Evolutionary conservation across 2,329 filamentous ascomycete genomes (phyloP).

Genomic region (Mariannaea elegans): DNA sequence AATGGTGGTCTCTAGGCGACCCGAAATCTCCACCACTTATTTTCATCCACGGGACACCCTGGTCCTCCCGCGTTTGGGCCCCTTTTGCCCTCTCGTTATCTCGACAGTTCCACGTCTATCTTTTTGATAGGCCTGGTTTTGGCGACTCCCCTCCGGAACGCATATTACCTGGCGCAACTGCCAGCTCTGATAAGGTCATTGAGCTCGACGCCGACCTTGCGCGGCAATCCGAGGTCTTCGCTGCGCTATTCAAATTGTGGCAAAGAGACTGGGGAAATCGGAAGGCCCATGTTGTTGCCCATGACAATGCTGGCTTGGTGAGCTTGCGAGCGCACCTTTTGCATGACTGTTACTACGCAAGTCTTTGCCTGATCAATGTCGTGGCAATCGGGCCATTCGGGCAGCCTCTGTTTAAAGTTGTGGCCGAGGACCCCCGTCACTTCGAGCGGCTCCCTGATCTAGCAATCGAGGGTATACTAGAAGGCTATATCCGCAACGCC

Average conservation of each 20-base stretch:
- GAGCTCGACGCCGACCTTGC: slow-evolving; percentile 47
- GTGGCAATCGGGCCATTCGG: slow-evolving; percentile 54
- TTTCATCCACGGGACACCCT: slow-evolving; percentile 58
- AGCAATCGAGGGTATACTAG: slow-evolving; percentile 50
- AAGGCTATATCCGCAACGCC: slow-evolving; percentile 51
- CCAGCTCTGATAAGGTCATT: slow-evolving; percentile 22
- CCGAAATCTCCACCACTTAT: slow-evolving; percentile 45
- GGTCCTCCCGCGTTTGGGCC: slow-evolving; percentile 53
- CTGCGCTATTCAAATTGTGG: slow-evolving; percentile 50
- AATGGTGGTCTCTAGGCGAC: slow-evolving; percentile 47
- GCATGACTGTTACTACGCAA: slow-evolving; percentile 47
- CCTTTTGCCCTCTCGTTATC: slow-evolving; percentile 47
- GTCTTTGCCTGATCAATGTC: slow-evolving; percentile 53
- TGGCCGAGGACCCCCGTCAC: slow-evolving; percentile 45
- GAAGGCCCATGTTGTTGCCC: slow-evolving; percentile 52
- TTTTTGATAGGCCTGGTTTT: slow-evolving; percentile 57
- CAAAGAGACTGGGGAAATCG: slow-evolving; percentile 32
- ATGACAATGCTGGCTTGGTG: slow-evolving; percentile 55
- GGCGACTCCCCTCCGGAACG: slow-evolving; percentile 46
- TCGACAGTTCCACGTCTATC: slow-evolving; percentile 48
- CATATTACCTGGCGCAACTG: slow-evolving; percentile 19
- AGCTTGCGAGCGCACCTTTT: slow-evolving; percentile 49
- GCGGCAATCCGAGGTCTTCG: slow-evolving; percentile 48
- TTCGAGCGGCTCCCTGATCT: slow-evolving; percentile 46
- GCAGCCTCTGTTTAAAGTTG: slow-evolving; percentile 53